Evolutionary conservation across 441 rosid genomes (phyloP).

Genomic region (Euphorbia schlechtendalii): DNA sequence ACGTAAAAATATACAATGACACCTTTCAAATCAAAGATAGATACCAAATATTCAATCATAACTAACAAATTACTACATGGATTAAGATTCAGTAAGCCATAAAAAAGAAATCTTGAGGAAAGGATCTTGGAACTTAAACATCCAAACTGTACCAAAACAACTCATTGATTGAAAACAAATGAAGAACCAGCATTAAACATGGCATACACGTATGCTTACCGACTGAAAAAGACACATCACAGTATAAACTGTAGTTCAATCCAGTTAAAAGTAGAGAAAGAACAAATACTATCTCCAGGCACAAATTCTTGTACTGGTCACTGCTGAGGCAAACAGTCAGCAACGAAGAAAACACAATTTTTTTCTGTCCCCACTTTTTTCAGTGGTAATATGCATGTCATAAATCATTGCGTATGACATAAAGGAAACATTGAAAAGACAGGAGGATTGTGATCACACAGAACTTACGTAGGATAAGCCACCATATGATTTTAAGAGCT

Average conservation of each 20-base stretch:
- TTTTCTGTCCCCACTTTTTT: neutral
- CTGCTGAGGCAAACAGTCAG: neutral
- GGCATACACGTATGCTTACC: neutral
- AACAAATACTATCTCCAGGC: neutral
- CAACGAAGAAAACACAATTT: neutral
- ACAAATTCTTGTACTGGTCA: neutral
- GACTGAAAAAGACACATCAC: neutral
- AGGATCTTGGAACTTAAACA: neutral
- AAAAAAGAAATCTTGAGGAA: neutral
- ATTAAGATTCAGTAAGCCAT: neutral
- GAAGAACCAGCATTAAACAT: neutral
- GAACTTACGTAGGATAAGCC: slow-evolving; percentile 78
- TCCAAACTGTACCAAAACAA: neutral
- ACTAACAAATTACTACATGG: neutral
- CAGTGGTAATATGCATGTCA: neutral
- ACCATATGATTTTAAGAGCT: slow-evolving; percentile 68
- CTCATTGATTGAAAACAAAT: neutral
- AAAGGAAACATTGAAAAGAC: too few species aligned
- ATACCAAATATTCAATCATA: neutral
- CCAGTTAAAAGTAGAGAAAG: neutral
- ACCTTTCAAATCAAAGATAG: too few species aligned
- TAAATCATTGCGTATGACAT: neutral
- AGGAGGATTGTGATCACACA: neutral
- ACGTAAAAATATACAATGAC: neutral
- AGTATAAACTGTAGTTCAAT: neutral